Evolutionary conservation across 148 eudicot species (phyloP).

Genomic region (Limonium bicolor): DNA sequence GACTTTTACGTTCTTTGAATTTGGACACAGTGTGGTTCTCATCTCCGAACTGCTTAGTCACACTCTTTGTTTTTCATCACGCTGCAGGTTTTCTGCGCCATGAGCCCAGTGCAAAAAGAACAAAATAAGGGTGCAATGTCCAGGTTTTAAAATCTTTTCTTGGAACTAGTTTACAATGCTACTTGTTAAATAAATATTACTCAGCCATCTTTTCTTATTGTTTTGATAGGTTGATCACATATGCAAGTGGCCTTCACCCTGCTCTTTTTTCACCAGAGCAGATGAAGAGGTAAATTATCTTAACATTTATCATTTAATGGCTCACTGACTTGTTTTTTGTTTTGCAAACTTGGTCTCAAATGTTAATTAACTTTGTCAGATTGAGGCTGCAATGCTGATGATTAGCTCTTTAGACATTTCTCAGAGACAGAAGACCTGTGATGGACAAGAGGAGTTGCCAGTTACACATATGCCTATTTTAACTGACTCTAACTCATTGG

Average conservation of each 20-base stretch:
- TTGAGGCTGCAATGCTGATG: constrained; percentile 30
- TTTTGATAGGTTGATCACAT: constrained; percentile 43
- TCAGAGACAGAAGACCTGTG: constrained; percentile 13
- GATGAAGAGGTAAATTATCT: constrained; percentile 57
- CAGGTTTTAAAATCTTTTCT: constrained; percentile 39
- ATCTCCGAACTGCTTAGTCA: no score
- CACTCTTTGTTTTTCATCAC: no score
- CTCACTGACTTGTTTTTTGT: background rate
- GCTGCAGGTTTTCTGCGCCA: constrained; percentile 54
- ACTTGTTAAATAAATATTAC: background rate
- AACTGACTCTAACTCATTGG: constrained; percentile 28
- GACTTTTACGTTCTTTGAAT: no score
- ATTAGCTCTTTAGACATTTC: constrained; percentile 16
- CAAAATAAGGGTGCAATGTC: constrained; percentile 35
- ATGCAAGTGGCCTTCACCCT: constrained; percentile 31
- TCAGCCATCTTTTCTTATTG: constrained; percentile 1
- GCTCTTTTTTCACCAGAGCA: constrained; percentile 44
- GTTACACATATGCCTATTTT: constrained; percentile 22
- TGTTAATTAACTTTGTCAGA: constrained; percentile 20
- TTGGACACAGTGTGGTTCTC: no score
- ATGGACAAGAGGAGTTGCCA: constrained; percentile 23
- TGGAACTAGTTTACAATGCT: background rate
- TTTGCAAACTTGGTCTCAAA: constrained; percentile 1
- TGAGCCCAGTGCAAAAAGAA: constrained; percentile 38
- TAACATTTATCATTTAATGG: constrained; percentile 2